Evolutionary conservation across 2,329 filamentous ascomycete species (phyloP), one percentile per base, ranked within the genome.

Genomic region (Neodidymelliopsis sp.): DNA sequence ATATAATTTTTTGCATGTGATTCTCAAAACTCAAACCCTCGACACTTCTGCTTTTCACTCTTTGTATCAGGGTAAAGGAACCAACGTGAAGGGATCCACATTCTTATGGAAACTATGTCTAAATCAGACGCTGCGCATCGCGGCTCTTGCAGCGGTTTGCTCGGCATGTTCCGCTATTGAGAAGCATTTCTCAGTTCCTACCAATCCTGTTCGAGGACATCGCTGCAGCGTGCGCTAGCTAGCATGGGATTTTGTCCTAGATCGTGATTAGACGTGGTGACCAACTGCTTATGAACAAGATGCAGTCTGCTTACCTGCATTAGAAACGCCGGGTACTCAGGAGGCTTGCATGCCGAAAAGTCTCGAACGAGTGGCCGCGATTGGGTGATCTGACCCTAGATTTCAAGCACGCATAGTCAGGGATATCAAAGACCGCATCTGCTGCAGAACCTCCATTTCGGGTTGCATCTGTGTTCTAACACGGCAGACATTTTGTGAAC

Each of bases 261-360:
- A 9, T 25, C 4, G 9, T 18, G 19, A 31, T 22, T 31, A 22
- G 39, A 13, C 18, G n/a, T 18, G 29, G 25, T 48, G 38, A 54
- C 24, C 12, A 53, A 37, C 36, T 48, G 59, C 52, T 62, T 54
- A 62, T 62, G 56, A 58, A 56, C 18, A 58, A 57, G 43, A 45
- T 16, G 10, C 35, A 5, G 13, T n/a, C 33, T 54, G 60, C 60
- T 63, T 51, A 62, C 58, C 30, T 56, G 42, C 56, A 56, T 49
- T 19, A 24, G 6, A 27, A 47, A 18, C 41, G 50, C 45, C 40
- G 54, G 46, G 33, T 44, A 28, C 25, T 19, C 37, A 31, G 34
- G 44, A 53, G 42, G 42, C 40, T 37, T 43, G 45, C 47, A 53
- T 37, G 3, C 16, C 23, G 19, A 42, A 41, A 38, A 56, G 47